These are phyloP conservation scores for Fusarium irregulare DNA, from an alignment of 2,329 filamentous ascomycete genomes.

Conservation along the genomic window DNA sequence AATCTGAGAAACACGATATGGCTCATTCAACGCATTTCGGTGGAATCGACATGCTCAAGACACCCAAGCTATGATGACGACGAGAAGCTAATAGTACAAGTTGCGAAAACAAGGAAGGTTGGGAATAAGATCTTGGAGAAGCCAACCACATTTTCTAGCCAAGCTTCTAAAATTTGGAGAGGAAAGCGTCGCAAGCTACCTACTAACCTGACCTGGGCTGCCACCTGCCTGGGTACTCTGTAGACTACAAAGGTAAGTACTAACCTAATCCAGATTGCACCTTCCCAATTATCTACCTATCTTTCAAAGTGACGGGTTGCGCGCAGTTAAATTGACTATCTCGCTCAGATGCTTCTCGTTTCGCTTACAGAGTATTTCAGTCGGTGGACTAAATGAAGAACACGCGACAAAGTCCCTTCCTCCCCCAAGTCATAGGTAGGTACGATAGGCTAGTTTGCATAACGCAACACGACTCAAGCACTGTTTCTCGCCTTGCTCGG, in stretches of 20 bases:
- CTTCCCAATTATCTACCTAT: conserved; percentile 30
- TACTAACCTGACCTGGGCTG: not conserved
- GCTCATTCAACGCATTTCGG: not conserved
- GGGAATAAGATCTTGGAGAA: conserved; percentile 20
- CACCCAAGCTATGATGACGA: not conserved
- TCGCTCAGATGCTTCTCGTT: not conserved
- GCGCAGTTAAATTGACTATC: not conserved
- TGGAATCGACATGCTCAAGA: not conserved
- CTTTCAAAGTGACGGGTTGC: not conserved
- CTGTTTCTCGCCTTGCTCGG: not conserved
- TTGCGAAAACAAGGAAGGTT: conserved; percentile 29
- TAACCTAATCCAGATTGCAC: conserved; percentile 4
- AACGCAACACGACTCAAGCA: conserved; percentile 17
- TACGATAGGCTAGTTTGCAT: not conserved
- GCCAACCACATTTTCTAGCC: conserved; percentile 32
- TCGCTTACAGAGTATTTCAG: not conserved
- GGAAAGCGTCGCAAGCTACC: conserved; percentile 12
- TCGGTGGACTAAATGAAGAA: not conserved
- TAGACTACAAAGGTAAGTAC: not conserved
- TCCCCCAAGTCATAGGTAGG: not conserved
- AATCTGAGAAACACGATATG: not conserved
- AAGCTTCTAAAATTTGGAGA: conserved; percentile 35
- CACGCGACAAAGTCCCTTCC: not conserved
- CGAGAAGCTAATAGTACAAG: not conserved
- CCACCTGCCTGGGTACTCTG: not conserved